Evolutionary conservation across 176 grass and related monocot genomes (phyloP), one percentile per base, ranked within the genome.

Genomic region (Hsuehochloa calcarea): DNA sequence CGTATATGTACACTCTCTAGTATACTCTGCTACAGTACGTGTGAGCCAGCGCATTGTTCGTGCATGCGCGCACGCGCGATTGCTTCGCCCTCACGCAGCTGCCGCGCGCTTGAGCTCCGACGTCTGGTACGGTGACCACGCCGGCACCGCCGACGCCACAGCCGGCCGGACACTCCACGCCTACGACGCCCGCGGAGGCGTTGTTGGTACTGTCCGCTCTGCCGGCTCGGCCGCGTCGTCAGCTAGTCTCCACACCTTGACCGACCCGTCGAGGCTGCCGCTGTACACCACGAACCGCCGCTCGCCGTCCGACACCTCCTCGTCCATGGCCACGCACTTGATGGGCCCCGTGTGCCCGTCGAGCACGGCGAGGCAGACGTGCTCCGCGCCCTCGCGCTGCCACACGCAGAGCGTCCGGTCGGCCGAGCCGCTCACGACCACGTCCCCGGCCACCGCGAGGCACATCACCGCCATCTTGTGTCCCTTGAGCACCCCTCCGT

Each of bases 341-440:
- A 97, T 69, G 0, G 95, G 88, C 0, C 86, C 95, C 1, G 82
- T 66, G 77, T 97, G 92, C 0, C 85, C 92, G 8, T 17, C 1
- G 13, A 97, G 64, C 41, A 92, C 69, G 58, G 34, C 64, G 9
- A 92, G 14, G 5, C 23, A 4, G 19, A n/a, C 4, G 90, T 97
- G 92, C 17, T 54, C 68, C 5, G 20, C 35, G 29, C 20, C 88
- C 41, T 81, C 73, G 23, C 90, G 85, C 1, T 81, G 82, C 92
- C 95, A 97, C 50, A 82, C 89, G 70, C 85, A 75, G n/a, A 97
- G 72, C 34, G 68, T 95, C 27, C 47, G 46, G 81, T 97, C 90
- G 2, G 87, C 87, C 2, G 95, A 94, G 3, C 90, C 95, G 56
- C 92, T 93, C 0, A 88, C 89, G 5, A 94, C 56, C 64, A 97